Evolutionary conservation across 257 asterid genomes (phyloP).

Genomic region (Solanum medicagineum): DNA sequence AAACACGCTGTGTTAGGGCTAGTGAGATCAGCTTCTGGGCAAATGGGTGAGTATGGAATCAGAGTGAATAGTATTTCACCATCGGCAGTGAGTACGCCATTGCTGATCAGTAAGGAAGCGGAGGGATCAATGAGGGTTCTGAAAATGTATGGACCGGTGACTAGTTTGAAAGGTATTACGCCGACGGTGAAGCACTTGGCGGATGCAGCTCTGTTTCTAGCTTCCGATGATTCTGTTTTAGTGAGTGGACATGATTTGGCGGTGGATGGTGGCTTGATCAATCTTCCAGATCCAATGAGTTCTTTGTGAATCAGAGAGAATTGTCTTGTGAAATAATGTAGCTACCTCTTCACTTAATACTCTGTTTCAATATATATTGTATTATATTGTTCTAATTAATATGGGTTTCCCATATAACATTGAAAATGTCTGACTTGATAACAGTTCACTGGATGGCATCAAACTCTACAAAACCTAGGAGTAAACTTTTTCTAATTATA

Average conservation of each 20-base stretch:
- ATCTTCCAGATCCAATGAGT: not conserved
- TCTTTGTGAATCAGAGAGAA: not conserved
- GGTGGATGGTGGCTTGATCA: slow-evolving; percentile 22
- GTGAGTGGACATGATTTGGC: slow-evolving; percentile 16
- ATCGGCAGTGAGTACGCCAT: slow-evolving; percentile 8
- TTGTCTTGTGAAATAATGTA: no score
- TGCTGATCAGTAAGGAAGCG: not conserved
- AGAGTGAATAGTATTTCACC: slow-evolving; percentile 38
- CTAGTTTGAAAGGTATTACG: slow-evolving; percentile 13
- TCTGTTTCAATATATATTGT: no score
- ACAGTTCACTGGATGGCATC: no score
- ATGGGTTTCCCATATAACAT: no score
- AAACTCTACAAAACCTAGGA: no score
- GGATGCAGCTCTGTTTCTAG: slow-evolving; percentile 17
- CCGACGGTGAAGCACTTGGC: slow-evolving; percentile 13
- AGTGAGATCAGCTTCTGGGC: slow-evolving; percentile 20
- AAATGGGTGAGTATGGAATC: slow-evolving; percentile 26
- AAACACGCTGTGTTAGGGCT: slow-evolving; percentile 28
- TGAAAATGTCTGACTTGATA: not conserved
- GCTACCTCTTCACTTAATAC: no score
- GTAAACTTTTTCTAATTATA: no score
- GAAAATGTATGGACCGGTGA: not conserved
- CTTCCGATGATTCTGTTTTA: slow-evolving; percentile 18
- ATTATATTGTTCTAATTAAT: no score
- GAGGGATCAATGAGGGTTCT: slow-evolving; percentile 2